Base-by-base conservation (phyloP, 352 stramenopile genomes). In the Phytophthora fragariae region DNA sequence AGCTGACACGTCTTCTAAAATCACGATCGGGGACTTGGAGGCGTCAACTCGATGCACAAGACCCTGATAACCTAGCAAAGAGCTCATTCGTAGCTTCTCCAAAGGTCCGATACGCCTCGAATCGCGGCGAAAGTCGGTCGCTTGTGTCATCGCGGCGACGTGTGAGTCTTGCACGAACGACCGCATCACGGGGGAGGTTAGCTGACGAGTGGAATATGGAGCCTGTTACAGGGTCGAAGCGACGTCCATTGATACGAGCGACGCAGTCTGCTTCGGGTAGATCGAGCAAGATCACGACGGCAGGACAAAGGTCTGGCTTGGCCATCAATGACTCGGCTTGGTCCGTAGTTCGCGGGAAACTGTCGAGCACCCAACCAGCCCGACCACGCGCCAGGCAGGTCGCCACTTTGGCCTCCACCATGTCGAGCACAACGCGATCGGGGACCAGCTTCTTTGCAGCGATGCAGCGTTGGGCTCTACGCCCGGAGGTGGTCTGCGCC, bases 351-450 rank as follows among this genome's bases (percentile, higher is more conserved):
- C 88, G 85, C 8, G 88, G 88, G 57, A 92, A 94, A 21, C 83
- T 87, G 67, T 94, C 88, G 58, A 95, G 84, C 14, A 95, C 76
- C 82, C 83, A 95, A 17, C 85, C 87, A 24, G 54, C 47, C 5
- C 75, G 74, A 11, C 66, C 71, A 53, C 60, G 63, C 27, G 76
- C 24, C 21, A 65, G 68, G 61, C 80, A 87, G 35, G 65, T 71
- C 35, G 62, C 64, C 47, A 92, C 79, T 59, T 89, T 89, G 35
- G 85, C 72, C 15, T 84, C 86, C 39, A 95, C 77, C 88, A 95
- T 93, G 57, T 93, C 86, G 41, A 95, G 73, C 19, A 95, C 86
- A 21, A 93, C 86, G 53, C 85, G 70, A 67, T 93, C 86, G 1
- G 88, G 88, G 44, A 95, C 82, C 14, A 95, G 75, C 41, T 76